Evolutionary conservation across 2,329 filamentous ascomycete species (phyloP), one percentile per base, ranked within the genome.

Genomic region (Xylariaceae sp.): DNA sequence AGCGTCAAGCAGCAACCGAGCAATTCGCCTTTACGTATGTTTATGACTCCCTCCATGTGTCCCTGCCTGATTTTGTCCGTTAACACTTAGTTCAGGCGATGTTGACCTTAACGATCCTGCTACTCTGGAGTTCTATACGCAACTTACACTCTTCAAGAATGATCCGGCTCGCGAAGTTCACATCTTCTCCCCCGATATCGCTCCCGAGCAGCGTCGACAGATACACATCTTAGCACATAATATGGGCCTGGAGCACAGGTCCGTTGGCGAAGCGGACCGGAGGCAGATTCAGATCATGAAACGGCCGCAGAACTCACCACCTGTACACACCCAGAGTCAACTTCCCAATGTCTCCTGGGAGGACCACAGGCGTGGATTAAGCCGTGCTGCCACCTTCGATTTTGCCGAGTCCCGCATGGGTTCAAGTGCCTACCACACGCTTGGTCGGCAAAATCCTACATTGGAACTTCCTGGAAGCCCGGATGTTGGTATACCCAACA

Each of bases 161-260:
- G 91, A 94, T 65, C 81, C 85, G 21, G 79, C 80, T 46, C 87
- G 91, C 50, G 93, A 97, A 71, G 87, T 90, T 49, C 79, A 96
- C 58, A 88, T 96, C 47, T 97, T 98, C 77, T 87, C 93, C 2
- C 80, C 90, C 19, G 88, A 87, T 46, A 83, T 96, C 58, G 84
- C 90, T 6, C 93, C 95, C 1, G 83, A 90, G 58, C 90, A 97
- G 71, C 90, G 95, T 63, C 89, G 93, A 61, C 91, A 90, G 56
- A 92, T 98, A 57, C 95, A 99, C 73, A 96, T 93, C 34, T 82
- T 99, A 50, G 93, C 95, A 6, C 95, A 99, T 73, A 91, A 96
- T 75, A 94, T 98, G 88, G 91, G 90, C 4, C 82, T 99, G 23
- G 90, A 91, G 63, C 95, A 99, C 73, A 85, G 90, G 56, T 98